Evolutionary conservation across 352 stramenopile genomes (phyloP).

Genomic region (Pelagophyceae sp.): DNA sequence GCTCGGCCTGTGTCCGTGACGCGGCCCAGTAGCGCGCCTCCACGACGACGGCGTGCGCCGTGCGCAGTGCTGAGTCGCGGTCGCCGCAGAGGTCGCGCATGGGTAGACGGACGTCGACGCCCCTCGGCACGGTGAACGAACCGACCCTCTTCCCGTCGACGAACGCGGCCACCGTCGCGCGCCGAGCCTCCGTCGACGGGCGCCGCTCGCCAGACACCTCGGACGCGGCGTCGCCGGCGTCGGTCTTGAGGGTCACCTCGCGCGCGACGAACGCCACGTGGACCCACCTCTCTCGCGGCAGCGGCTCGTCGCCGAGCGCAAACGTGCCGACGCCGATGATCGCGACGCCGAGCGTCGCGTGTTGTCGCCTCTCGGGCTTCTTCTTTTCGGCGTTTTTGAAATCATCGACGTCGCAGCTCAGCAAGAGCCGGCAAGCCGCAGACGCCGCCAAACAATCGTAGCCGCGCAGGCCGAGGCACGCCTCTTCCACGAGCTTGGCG

Average conservation of each 20-base stretch:
- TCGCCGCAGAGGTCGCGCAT: constrained; percentile 25
- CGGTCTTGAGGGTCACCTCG: not conserved
- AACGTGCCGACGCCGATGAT: constrained; percentile 20
- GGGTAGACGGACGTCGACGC: constrained; percentile 20
- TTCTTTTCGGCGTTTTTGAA: not conserved
- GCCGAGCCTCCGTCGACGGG: too few species aligned
- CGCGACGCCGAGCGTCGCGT: constrained; percentile 8
- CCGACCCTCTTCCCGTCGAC: constrained; percentile 14
- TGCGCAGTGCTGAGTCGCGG: not conserved
- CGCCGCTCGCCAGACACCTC: not conserved
- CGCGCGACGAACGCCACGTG: constrained; percentile 23
- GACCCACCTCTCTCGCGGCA: constrained; percentile 24
- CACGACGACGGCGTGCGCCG: constrained; percentile 20
- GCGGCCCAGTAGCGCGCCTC: constrained; percentile 24
- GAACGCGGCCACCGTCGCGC: constrained; percentile 19
- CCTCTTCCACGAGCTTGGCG: constrained; percentile 12
- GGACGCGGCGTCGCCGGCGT: constrained; percentile 5
- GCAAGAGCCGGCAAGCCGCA: not conserved
- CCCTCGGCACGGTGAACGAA: constrained; percentile 4
- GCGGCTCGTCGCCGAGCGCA: not conserved
- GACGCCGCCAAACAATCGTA: constrained; percentile 12
- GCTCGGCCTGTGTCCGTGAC: constrained; percentile 15
- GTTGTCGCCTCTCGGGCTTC: not conserved
- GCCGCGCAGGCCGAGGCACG: not conserved
- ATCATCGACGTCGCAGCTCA: not conserved